A percentile compares a stretch with the other conserved stretches of the same genome.
phyloP scores from a whole-genome alignment of 495 filamentous ascomycete species.

The Parathielavia hyrcaniae region DNA sequence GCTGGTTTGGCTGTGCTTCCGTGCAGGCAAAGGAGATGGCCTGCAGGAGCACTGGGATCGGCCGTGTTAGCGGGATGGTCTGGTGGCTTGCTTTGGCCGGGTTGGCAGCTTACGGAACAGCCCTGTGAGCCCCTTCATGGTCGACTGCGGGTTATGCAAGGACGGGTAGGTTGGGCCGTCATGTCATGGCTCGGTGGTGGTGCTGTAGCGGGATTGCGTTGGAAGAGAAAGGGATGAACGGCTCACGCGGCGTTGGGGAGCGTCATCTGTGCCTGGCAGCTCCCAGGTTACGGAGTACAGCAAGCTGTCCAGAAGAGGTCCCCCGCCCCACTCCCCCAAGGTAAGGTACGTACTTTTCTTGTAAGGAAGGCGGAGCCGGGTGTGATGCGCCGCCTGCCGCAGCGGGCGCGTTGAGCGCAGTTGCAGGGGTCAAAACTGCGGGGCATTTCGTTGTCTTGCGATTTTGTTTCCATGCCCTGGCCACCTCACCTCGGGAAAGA shows the following conservation, averaged over 20 bases:
- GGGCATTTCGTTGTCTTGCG: too few relatives aligned
- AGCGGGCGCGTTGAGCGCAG: too few relatives aligned
- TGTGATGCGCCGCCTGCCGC: too few relatives aligned
- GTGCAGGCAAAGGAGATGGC: slow-evolving; percentile 32
- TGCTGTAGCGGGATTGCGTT: not conserved
- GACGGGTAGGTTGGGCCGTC: slow-evolving; percentile 5
- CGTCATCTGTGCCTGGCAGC: not conserved
- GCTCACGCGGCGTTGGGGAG: slow-evolving; percentile 2
- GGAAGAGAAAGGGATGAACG: not conserved
- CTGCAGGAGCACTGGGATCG: slow-evolving; percentile 45
- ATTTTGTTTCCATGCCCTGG: too few relatives aligned
- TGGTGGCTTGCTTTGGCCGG: slow-evolving; percentile 1
- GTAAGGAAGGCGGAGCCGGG: too few relatives aligned
- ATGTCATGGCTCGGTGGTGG: slow-evolving; percentile 22
- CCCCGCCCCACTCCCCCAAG: not conserved
- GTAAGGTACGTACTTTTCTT: too few relatives aligned
- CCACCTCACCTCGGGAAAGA: too few relatives aligned
- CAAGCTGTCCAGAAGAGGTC: slow-evolving; percentile 20
- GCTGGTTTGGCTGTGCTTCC: slow-evolving; percentile 29
- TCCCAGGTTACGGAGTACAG: slow-evolving; percentile 8
- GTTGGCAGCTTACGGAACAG: slow-evolving; percentile 36
- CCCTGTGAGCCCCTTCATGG: slow-evolving; percentile 40
- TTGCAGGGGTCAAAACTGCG: too few relatives aligned
- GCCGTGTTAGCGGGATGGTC: slow-evolving; percentile 22
- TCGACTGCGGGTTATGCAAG: slow-evolving; percentile 22